Evolutionary conservation across 148 eudicot genomes (phyloP), one percentile per base, ranked within the genome.

Genomic region (Chenopodium berlandieri): DNA sequence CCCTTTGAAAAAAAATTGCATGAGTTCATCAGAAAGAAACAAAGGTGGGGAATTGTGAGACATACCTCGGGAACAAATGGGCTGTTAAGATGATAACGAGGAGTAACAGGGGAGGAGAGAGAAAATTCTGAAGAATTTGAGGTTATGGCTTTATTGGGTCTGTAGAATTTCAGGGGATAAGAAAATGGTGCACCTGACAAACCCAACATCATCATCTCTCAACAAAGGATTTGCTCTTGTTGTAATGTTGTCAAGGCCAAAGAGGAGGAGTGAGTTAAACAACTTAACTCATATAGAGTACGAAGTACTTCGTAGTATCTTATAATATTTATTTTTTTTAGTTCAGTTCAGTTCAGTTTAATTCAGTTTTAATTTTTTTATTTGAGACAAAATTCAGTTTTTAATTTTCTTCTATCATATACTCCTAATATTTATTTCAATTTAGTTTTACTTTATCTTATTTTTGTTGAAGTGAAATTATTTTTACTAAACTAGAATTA

Each of bases 61-160:
- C 63, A 80, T 75, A 93, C 97, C 97, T 91, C 92, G 0, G 92
- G 91, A 44, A 90, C 89, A 76, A 91, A 93, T 13, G 91, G 87
- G 50, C 85, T 84, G 50, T 83, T 80, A 80, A 75, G 83, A 63
- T 37, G 82, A 56, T 52, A 73, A 37, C 73, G 78, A 81, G 58
- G 80, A 78, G 62, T 27, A 70, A 40, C 50, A 27, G 79, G 25
- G 19, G 75, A 67, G 80, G 65, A 58, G 77, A 82, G 71, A 71
- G 89, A 81, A 72, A 83, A 54, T 47, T 63, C 77, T 34, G 88
- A 79, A 70, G 86, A 76, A 48, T 78, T 68, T 34, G 85, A 76
- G 17, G 85, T 16, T 20, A 78, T 20, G 48, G 84, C 82, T 80
- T 74, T 62, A 34, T 71, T 73, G 77, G 91, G 88, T 71, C 77